Percentiles rank a stretch among this genome's conserved stretches.
Evolutionary conservation across 495 filamentous ascomycete species (phyloP).

Genomic region (Eremomyces bilateralis): DNA sequence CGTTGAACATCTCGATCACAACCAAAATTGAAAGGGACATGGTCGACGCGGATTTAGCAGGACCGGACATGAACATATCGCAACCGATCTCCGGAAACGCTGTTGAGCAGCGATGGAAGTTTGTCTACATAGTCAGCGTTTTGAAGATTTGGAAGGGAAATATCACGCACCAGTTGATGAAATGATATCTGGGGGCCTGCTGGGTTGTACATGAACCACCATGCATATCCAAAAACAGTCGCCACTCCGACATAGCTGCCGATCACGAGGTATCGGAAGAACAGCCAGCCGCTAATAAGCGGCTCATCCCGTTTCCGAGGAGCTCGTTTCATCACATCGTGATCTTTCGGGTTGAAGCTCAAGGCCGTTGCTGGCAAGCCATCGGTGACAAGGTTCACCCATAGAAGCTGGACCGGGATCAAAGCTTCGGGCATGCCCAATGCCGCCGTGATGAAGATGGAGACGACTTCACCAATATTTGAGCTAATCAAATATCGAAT

Average conservation of each 20-base stretch:
- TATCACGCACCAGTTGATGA: conserved; percentile 48
- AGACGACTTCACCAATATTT: conserved; percentile 98
- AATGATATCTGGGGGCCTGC: conserved; percentile 85
- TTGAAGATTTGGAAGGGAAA: neutral
- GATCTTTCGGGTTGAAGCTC: conserved; percentile 91
- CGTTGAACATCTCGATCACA: conserved; percentile 99
- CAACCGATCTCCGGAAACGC: conserved; percentile 85
- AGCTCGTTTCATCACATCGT: conserved; percentile 87
- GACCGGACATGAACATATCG: conserved; percentile 77
- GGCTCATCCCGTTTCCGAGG: conserved; percentile 82
- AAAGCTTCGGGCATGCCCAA: conserved; percentile 95
- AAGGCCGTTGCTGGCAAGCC: conserved; percentile 91
- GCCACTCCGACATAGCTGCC: conserved; percentile 86
- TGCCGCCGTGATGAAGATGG: conserved; percentile 95
- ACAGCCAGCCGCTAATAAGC: conserved; percentile 83
- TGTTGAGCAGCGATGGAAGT: conserved; percentile 82
- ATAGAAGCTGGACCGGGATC: conserved; percentile 91
- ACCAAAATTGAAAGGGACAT: conserved; percentile 79
- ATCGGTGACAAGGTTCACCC: conserved; percentile 98
- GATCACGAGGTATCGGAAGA: conserved; percentile 95
- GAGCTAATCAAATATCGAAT: conserved; percentile 98
- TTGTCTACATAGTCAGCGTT: conserved; percentile 25
- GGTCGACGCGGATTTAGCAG: conserved; percentile 84
- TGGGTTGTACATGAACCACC: conserved; percentile 97
- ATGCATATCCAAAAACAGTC: conserved; percentile 92